Percentiles rank a stretch among this genome's conserved stretches.
phyloP scores from a whole-genome alignment of 805 yeast species.

The Saccharomycopsis sp. region DNA sequence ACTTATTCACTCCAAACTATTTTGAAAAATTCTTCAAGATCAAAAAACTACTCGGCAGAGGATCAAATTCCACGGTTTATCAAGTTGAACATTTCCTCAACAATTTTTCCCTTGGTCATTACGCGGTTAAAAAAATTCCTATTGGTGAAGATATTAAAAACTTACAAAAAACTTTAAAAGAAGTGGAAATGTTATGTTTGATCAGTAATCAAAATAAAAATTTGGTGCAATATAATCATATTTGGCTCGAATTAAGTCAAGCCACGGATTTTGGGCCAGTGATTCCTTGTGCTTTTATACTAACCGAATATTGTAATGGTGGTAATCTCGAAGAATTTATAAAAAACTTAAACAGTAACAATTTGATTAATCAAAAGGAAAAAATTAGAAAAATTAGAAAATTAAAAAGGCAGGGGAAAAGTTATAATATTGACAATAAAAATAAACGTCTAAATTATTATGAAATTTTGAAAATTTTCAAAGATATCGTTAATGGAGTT shows the following conservation, averaged over 20 bases:
- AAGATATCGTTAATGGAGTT: constrained; percentile 62
- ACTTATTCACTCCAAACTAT: constrained; percentile 74
- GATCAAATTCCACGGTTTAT: constrained; percentile 77
- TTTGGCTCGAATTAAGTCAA: constrained; percentile 71
- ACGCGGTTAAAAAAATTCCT: constrained; percentile 78
- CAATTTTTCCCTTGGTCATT: constrained; percentile 60
- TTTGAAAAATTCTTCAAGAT: constrained; percentile 61
- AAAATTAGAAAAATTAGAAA: constrained; percentile 19
- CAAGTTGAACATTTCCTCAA: constrained; percentile 72
- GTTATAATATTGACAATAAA: background rate
- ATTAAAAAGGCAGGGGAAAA: background rate
- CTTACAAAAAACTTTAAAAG: constrained; percentile 60
- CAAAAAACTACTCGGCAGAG: constrained; percentile 57
- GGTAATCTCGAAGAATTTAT: constrained; percentile 74
- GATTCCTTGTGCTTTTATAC: constrained; percentile 55
- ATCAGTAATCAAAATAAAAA: constrained; percentile 41
- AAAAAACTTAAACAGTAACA: constrained; percentile 25
- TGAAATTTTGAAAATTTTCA: constrained; percentile 61
- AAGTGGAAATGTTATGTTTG: constrained; percentile 58
- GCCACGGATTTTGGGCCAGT: constrained; percentile 43
- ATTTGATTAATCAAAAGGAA: constrained; percentile 27
- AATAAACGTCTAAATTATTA: constrained; percentile 31
- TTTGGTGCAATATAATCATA: constrained; percentile 79
- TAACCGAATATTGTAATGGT: constrained; percentile 83
- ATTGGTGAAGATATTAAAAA: constrained; percentile 69